Evolutionary conservation across 2,329 filamentous ascomycete genomes (phyloP).

Genomic region (Periconia digitata): DNA sequence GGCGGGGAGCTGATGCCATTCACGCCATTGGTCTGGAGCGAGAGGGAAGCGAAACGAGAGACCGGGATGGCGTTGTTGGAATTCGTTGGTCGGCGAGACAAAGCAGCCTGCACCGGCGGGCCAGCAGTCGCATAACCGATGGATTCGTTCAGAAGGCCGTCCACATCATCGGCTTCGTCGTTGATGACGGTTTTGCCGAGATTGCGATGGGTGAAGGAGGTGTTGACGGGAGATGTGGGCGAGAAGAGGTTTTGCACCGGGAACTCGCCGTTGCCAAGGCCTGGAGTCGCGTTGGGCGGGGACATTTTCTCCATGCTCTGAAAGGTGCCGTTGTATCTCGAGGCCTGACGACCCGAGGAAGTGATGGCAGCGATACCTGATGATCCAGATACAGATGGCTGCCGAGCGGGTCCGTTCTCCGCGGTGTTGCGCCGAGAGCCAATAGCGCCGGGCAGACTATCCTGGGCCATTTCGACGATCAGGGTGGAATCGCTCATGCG

Average conservation of each 20-base stretch:
- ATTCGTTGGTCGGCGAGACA: conserved; percentile 68
- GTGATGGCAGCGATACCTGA: conserved; percentile 47
- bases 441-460: conserved; percentile 35
- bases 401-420: conserved; percentile 50
- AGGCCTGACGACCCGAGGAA: conserved; percentile 52
- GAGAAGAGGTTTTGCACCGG: conserved; percentile 69
- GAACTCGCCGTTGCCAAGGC: conserved; percentile 60
- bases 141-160: conserved; percentile 70
- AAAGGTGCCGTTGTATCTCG: conserved; percentile 65
- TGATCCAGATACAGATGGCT: conserved; percentile 50
- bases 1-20: conserved; percentile 55
- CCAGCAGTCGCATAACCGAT: conserved; percentile 75
- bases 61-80: conserved; percentile 73
- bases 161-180: conserved; percentile 70
- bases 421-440: conserved; percentile 58
- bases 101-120: conserved; percentile 47
- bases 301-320: conserved; percentile 64
- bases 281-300: conserved; percentile 58
- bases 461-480: conserved; percentile 58
- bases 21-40: conserved; percentile 64
- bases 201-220: conserved; percentile 63
- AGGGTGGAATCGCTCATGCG: conserved; percentile 62
- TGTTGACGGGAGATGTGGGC: conserved; percentile 72
- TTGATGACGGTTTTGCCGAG: conserved; percentile 72
- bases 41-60: conserved; percentile 67